Evolutionary conservation across 441 rosid species (phyloP), one percentile per base, ranked within the genome.

Genomic region (Gossypium schwendimanii): DNA sequence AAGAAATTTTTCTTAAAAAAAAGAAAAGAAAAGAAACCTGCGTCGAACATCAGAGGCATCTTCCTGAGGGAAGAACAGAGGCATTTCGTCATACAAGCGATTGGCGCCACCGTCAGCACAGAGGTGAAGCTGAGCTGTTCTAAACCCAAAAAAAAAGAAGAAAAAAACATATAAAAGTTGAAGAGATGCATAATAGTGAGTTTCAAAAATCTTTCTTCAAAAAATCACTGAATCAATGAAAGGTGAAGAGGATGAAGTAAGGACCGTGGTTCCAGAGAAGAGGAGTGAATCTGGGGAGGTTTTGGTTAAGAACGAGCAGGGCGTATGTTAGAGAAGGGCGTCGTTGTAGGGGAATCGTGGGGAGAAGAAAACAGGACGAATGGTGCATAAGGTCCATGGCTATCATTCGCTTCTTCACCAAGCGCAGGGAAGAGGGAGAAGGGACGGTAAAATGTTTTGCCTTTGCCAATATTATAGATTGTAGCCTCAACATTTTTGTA

Each of bases 91-190:
- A 78, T 76, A 90, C 76, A 95, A 41, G 1, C 98, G 98, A 76
- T 95, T 95, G 50, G 99, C 99, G 71, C 99, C 99, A 12, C 98
- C 99, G 78, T 95, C 99, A 63, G 99, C 98, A 63, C 97, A 95
- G 60, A 93, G 61, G 67, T 89, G 91, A 63, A 95, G 72, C 78
- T 66, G 82, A 78, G 98, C 98, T 95, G 95, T 78, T 82, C 88
- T 81, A 81, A 77, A 79, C 77, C 75, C 9, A 81, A 81, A 77
- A n/a, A 5, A 10, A 3, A 1, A 39, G 1, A 66, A 12, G 45
- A 49, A 15, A 57, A 55, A 8, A 57, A 41, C 45, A 41, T 15
- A 6, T 23, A 49, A 55, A 12, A 31, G 5, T 21, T 53, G 69
- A 47, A 18, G 23, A 59, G 65, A 69, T 15, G 50, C 45, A 24